Evolutionary conservation across 2,329 filamentous ascomycete species (phyloP).

Genomic region (Curvularia spicifera): DNA sequence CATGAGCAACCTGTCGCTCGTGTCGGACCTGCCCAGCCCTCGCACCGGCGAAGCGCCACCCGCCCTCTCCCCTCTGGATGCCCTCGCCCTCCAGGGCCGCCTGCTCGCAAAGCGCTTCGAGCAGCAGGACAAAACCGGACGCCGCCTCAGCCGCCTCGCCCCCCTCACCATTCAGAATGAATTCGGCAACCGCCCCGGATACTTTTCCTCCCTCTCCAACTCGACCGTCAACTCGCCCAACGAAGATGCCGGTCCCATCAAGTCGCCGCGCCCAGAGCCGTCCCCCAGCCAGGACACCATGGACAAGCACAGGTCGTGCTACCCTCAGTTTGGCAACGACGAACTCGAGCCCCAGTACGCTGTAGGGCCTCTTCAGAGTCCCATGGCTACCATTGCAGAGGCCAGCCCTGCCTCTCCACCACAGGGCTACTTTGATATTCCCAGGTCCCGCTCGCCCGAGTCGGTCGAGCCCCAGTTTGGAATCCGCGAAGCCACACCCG

Average conservation of each 20-base stretch:
- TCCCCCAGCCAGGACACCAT: conserved; percentile 39
- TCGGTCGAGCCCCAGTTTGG: conserved; percentile 51
- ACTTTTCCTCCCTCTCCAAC: conserved; percentile 75
- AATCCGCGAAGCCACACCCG: conserved; percentile 54
- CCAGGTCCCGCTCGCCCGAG: conserved; percentile 55
- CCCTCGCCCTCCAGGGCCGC: conserved; percentile 90
- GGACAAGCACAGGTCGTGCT: conserved; percentile 47
- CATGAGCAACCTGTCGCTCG: conserved; percentile 43
- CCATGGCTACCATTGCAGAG: conserved; percentile 48
- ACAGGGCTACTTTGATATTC: conserved; percentile 55
- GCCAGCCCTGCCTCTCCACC: conserved; percentile 31
- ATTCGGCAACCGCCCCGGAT: conserved; percentile 77
- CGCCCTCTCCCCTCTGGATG: conserved; percentile 91
- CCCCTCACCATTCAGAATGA: conserved; percentile 84
- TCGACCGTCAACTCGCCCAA: conserved; percentile 62
- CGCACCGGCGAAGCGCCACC: conserved; percentile 72
- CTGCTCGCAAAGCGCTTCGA: conserved; percentile 86
- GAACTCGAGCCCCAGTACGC: conserved; percentile 37
- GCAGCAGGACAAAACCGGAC: conserved; percentile 72
- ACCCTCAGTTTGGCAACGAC: conserved; percentile 45
- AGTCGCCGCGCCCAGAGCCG: conserved; percentile 32
- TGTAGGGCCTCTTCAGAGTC: conserved; percentile 38
- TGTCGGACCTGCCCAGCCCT: conserved; percentile 54
- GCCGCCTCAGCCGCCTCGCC: conserved; percentile 83
- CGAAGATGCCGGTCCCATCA: conserved; percentile 48